phyloP scores from a whole-genome alignment of 352 stramenopile species.

The Globisporangium orthogonon region DNA sequence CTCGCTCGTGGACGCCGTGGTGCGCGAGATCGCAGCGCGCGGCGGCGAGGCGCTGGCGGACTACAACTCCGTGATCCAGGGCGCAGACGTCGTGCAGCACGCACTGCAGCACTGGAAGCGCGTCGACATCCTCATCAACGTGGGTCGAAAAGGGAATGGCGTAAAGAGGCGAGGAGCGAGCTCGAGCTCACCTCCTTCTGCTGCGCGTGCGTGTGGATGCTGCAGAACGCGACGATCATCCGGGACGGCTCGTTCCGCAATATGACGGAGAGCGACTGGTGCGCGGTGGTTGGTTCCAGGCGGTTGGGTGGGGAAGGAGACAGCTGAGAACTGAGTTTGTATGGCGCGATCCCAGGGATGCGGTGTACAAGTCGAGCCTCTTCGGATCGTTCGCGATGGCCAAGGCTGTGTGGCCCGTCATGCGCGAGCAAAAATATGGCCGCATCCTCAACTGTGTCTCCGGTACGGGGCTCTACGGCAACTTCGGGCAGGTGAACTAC shows the following conservation, averaged over 20 bases:
- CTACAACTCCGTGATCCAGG: conserved; percentile 44
- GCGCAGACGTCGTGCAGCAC: conserved; percentile 32
- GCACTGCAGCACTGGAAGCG: conserved; percentile 39
- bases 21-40: conserved; percentile 23
- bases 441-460: conserved; percentile 71
- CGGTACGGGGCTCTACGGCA: conserved; percentile 58
- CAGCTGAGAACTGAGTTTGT: too few species aligned
- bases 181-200: too few species aligned
- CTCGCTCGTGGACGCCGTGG: conserved; percentile 35
- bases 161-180: background rate
- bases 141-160: conserved; percentile 14
- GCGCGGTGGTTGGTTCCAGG: too few species aligned
- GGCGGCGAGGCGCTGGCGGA: conserved; percentile 44
- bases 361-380: conserved; percentile 51
- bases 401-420: conserved; percentile 59
- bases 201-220: background rate
- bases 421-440: conserved; percentile 66
- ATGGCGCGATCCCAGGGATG: conserved; percentile 18
- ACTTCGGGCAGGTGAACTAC: conserved; percentile 80
- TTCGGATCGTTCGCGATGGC: conserved; percentile 58
- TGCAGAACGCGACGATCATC: conserved; percentile 63
- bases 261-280: conserved; percentile 61
- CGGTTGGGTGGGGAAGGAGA: background rate
- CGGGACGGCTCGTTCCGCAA: conserved; percentile 71
- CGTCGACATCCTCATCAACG: conserved; percentile 75